Conservation (phyloP, 352 stramenopile genomes). For the Globisporangium cystogenes region DNA sequence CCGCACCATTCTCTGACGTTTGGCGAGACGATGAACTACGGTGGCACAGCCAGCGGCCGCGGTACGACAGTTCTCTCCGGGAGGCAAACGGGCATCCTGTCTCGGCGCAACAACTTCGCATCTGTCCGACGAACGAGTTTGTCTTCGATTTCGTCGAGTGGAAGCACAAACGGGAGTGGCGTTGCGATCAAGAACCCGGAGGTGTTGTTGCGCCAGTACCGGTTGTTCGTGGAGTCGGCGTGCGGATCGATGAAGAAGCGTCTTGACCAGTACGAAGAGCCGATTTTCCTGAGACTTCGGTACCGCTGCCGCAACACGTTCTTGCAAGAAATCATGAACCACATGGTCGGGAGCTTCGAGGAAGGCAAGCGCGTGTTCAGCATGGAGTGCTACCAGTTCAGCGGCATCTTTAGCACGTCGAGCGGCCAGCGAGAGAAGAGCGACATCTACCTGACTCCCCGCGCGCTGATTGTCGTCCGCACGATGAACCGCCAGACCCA, state of each 20-base stretch:
- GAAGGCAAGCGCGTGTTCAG: slow-evolving; percentile 69
- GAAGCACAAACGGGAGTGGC: slow-evolving; percentile 18
- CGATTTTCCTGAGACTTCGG: slow-evolving; percentile 59
- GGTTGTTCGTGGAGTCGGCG: slow-evolving; percentile 58
- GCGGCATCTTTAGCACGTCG: slow-evolving; percentile 58
- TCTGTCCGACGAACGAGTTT: slow-evolving; percentile 15
- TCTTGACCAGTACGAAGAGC: slow-evolving; percentile 55
- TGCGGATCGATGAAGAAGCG: slow-evolving; percentile 53
- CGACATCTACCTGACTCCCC: slow-evolving; percentile 61
- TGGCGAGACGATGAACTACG: slow-evolving; percentile 52
- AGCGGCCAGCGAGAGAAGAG: slow-evolving; percentile 73
- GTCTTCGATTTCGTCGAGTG: slow-evolving; percentile 40
- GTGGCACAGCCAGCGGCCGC: slow-evolving; percentile 17
- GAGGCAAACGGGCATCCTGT: slow-evolving; percentile 18
- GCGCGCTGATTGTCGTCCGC: slow-evolving; percentile 54
- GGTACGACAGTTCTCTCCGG: slow-evolving; percentile 13
- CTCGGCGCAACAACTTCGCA: slow-evolving; percentile 19
- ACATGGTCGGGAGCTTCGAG: slow-evolving; percentile 69
- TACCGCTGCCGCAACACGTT: slow-evolving; percentile 77
- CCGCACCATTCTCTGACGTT: slow-evolving; percentile 51
- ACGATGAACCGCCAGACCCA: slow-evolving; percentile 66
- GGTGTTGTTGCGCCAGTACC: slow-evolving; percentile 66
- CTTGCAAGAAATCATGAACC: slow-evolving; percentile 79
- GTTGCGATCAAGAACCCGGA: slow-evolving; percentile 67
- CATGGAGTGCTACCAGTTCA: slow-evolving; percentile 72